Conservation (phyloP, 257 asterid genomes). For the Nicotiana attenuata region DNA sequence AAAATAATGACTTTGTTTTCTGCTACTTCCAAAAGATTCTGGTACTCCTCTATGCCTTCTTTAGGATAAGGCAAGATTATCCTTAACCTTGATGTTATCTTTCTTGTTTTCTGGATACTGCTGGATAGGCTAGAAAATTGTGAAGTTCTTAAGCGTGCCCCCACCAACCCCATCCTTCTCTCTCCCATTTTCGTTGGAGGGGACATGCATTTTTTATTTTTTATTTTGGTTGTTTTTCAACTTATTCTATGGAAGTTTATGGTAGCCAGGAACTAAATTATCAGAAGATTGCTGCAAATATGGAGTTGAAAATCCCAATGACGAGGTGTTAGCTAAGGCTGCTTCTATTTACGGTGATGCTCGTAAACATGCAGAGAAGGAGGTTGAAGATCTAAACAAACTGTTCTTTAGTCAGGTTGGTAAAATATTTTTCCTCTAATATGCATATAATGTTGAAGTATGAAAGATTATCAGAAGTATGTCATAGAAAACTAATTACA, state of each 20-base stretch:
- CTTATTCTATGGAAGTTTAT: slow-evolving; percentile 7
- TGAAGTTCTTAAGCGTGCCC: not conserved
- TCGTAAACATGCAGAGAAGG: slow-evolving; percentile 86
- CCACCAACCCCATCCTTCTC: not conserved
- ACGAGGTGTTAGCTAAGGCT: slow-evolving; percentile 82
- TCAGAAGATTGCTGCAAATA: slow-evolving; percentile 86
- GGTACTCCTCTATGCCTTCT: not conserved
- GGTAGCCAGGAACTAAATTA: slow-evolving; percentile 84
- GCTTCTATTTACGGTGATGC: slow-evolving; percentile 89
- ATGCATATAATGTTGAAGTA: not conserved
- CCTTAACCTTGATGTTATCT: not conserved
- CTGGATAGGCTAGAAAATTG: not conserved
- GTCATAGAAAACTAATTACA: not conserved
- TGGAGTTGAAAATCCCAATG: slow-evolving; percentile 73
- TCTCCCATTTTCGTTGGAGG: not conserved
- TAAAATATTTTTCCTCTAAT: slow-evolving; percentile 2
- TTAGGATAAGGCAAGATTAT: not conserved
- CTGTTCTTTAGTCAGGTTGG: slow-evolving; percentile 79
- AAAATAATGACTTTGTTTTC: not conserved
- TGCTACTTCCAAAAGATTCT: not conserved
- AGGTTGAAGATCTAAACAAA: slow-evolving; percentile 81
- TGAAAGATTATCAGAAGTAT: not conserved
- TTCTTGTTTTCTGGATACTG: not conserved
- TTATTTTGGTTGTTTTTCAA: not conserved
- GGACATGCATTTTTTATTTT: not conserved